Evolutionary conservation across 805 yeast genomes (phyloP).

Genomic region (Saturnispora besseyi): DNA sequence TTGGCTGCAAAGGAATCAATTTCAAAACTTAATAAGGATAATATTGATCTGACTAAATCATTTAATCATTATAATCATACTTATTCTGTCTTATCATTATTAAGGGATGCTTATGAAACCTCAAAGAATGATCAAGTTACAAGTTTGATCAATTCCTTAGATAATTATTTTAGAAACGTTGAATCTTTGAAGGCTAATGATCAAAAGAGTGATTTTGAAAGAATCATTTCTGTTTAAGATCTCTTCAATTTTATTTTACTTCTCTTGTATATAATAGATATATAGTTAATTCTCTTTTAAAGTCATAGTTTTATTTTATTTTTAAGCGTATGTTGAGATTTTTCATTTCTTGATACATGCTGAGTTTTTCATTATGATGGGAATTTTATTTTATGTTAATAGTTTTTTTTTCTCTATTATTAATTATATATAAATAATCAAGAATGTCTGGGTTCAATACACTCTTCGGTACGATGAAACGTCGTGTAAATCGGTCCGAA

Average conservation of each 20-base stretch:
- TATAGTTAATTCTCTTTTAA: slow-evolving; percentile 1
- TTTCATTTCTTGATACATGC: too few relatives aligned
- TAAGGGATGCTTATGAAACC: not conserved
- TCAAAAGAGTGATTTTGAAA: not conserved
- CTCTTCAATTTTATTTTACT: not conserved
- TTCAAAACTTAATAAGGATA: not conserved
- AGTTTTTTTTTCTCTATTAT: too few relatives aligned
- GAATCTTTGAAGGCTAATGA: not conserved
- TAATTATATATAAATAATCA: too few relatives aligned
- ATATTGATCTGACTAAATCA: not conserved
- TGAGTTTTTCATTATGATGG: too few relatives aligned
- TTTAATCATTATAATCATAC: not conserved
- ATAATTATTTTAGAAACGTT: not conserved
- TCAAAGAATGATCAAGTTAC: not conserved
- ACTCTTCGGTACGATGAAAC: slow-evolving; percentile 5
- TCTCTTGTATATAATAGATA: slow-evolving; percentile 3
- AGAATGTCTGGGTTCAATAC: slow-evolving; percentile 4
- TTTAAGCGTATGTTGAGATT: too few relatives aligned
- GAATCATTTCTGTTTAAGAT: slow-evolving; percentile 6
- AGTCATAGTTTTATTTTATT: too few relatives aligned
- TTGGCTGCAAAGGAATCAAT: not conserved
- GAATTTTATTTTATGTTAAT: too few relatives aligned
- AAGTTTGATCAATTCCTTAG: not conserved
- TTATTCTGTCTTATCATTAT: not conserved
- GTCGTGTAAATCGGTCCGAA: slow-evolving; percentile 11